phyloP scores from a whole-genome alignment of 306 rosid species.

The Macrotyloma uniflorum region DNA sequence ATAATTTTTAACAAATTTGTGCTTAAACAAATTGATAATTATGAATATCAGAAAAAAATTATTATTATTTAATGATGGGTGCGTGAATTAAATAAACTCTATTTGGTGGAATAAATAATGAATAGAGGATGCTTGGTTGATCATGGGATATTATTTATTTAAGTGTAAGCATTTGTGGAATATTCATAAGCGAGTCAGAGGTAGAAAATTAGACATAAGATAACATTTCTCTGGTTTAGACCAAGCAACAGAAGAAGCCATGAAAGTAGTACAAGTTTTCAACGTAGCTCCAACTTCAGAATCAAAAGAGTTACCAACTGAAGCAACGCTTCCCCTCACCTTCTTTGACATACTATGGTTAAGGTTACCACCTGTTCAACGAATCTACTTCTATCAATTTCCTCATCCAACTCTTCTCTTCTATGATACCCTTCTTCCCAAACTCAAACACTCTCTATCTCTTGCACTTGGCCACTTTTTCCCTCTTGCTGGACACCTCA shows the following conservation, averaged over 20 bases:
- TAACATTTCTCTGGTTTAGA: not conserved
- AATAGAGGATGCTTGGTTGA: too few species aligned
- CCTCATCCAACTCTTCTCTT: constrained; percentile 14
- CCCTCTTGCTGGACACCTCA: constrained; percentile 45
- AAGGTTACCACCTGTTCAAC: constrained; percentile 47
- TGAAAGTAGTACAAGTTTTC: constrained; percentile 7
- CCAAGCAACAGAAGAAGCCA: not conserved
- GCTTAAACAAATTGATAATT: too few species aligned
- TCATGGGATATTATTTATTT: too few species aligned
- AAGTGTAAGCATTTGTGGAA: too few species aligned
- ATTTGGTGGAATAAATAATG: too few species aligned
- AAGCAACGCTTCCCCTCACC: constrained; percentile 40
- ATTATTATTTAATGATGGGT: too few species aligned
- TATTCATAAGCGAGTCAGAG: too few species aligned
- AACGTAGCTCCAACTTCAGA: not conserved
- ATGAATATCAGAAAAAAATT: too few species aligned
- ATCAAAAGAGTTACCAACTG: not conserved
- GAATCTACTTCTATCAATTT: constrained; percentile 40
- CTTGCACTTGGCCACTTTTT: constrained; percentile 29
- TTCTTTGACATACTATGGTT: constrained; percentile 54
- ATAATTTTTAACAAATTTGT: too few species aligned
- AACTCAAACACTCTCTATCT: constrained; percentile 49
- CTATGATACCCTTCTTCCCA: constrained; percentile 39
- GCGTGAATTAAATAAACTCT: too few species aligned
- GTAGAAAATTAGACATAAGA: too few species aligned